These are phyloP conservation scores for Anastatica hierochuntica DNA, from an alignment of 345 rosid species.

Conservation along the genomic window DNA sequence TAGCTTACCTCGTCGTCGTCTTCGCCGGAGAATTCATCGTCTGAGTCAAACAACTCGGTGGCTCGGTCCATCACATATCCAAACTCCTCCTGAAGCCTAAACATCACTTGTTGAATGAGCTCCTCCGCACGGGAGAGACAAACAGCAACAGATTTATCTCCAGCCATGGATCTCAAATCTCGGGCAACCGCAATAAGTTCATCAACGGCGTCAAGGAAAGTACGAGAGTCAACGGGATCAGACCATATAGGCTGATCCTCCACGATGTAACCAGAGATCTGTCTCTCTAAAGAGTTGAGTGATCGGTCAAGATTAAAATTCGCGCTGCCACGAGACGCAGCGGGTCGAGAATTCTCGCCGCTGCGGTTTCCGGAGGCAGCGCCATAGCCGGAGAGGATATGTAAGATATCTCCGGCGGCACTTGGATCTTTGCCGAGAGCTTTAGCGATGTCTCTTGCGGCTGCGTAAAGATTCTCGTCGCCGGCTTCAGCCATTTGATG, in stretches of 20 bases:
- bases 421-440: slow-evolving; percentile 70
- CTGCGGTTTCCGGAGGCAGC: slow-evolving; percentile 70
- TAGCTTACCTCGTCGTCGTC: slow-evolving; percentile 31
- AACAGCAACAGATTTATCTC: slow-evolving; percentile 35
- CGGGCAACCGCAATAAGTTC: slow-evolving; percentile 39
- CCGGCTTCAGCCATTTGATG: slow-evolving; percentile 38
- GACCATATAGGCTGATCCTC: slow-evolving; percentile 71
- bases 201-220: slow-evolving; percentile 65
- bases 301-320: slow-evolving; percentile 39
- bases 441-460: slow-evolving; percentile 88
- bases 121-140: slow-evolving; percentile 66
- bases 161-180: slow-evolving; percentile 41
- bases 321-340: slow-evolving; percentile 22
- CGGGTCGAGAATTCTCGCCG: slow-evolving; percentile 31
- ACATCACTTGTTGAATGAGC: slow-evolving; percentile 68
- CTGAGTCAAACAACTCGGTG: slow-evolving; percentile 45
- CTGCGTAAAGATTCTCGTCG: slow-evolving; percentile 76
- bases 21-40: slow-evolving; percentile 26
- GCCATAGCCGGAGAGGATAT: slow-evolving; percentile 77
- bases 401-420: slow-evolving; percentile 79
- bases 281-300: slow-evolving; percentile 47
- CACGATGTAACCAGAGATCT: slow-evolving; percentile 58
- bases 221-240: slow-evolving; percentile 57
- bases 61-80: slow-evolving; percentile 62
- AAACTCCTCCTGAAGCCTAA: slow-evolving; percentile 69